phyloP scores from a whole-genome alignment of 139 green algal genomes.

The Monoraphidium neglectum region DNA sequence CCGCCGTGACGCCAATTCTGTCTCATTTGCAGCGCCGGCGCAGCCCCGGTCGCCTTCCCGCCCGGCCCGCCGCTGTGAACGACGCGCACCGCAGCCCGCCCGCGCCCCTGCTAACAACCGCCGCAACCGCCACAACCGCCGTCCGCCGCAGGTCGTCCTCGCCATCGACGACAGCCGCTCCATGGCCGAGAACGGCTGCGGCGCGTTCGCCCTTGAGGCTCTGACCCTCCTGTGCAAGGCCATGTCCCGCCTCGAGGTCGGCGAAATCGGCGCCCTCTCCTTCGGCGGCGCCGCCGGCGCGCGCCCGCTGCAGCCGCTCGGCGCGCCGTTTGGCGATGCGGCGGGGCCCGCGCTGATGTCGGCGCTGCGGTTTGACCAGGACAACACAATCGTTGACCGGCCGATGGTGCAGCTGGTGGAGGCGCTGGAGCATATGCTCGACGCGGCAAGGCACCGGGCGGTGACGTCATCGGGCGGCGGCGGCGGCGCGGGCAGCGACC shows the following conservation, averaged over 20 bases:
- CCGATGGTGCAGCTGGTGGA: conserved; percentile 90
- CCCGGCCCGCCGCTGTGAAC: too few relatives aligned
- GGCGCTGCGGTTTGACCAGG: conserved; percentile 76
- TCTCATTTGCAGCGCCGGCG: too few relatives aligned
- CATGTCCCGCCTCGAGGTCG: conserved; percentile 90
- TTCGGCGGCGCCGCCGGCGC: conserved; percentile 86
- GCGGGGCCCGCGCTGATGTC: conserved; percentile 77
- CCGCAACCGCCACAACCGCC: background rate
- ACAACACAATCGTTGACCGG: conserved; percentile 95
- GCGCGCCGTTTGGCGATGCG: conserved; percentile 82
- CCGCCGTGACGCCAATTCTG: too few relatives aligned
- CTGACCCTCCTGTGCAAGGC: conserved; percentile 84
- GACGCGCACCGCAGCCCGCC: too few relatives aligned
- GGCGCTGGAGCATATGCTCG: conserved; percentile 73
- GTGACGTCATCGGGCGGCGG: conserved; percentile 17
- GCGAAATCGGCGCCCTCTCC: conserved; percentile 89
- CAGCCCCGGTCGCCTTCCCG: too few relatives aligned
- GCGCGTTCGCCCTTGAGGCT: conserved; percentile 88
- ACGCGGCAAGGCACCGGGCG: conserved; percentile 57
- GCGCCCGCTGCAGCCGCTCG: conserved; percentile 81
- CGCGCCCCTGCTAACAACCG: too few relatives aligned
- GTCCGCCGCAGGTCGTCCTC: conserved; percentile 72
- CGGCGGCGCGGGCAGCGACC: conserved; percentile 31
- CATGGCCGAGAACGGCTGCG: conserved; percentile 93
- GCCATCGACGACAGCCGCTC: conserved; percentile 85